Percentiles rank a stretch among this genome's conserved stretches.
These are phyloP conservation scores for Cryptosporidium meleagridis DNA, from an alignment of 169 alveolate genomes.

Conservation along the genomic window DNA sequence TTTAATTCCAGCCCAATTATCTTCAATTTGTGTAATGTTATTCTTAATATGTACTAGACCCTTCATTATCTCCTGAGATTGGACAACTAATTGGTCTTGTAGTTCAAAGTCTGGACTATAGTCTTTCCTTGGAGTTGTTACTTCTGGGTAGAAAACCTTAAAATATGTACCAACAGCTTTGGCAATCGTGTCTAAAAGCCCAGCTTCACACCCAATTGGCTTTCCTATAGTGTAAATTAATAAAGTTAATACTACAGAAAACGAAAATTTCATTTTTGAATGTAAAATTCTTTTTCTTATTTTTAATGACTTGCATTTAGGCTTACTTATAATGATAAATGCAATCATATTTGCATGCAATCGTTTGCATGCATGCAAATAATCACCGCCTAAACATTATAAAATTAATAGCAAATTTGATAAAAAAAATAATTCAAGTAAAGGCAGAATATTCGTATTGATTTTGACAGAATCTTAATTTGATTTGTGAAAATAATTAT, in stretches of 20 bases:
- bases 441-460: neutral
- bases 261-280: constrained; percentile 49
- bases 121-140: constrained; percentile 55
- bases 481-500: too few relatives aligned
- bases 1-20: constrained; percentile 49
- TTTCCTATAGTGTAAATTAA: constrained; percentile 17
- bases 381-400: neutral
- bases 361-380: constrained; percentile 34
- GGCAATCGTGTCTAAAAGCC: constrained; percentile 26
- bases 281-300: neutral
- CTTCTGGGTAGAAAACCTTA: constrained; percentile 63
- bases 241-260: constrained; percentile 12
- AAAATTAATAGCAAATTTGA: neutral
- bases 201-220: constrained; percentile 68
- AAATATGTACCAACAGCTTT: constrained; percentile 50
- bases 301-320: constrained; percentile 2
- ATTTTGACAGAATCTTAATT: too few relatives aligned
- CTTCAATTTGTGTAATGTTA: constrained; percentile 45
- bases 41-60: constrained; percentile 26
- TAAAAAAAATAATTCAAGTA: neutral
- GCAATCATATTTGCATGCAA: constrained; percentile 20
- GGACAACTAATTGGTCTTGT: constrained; percentile 45
- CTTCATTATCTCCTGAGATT: constrained; percentile 50
- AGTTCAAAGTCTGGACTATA: constrained; percentile 61
- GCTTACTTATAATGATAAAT: neutral